Evolutionary conservation across 495 filamentous ascomycete genomes (phyloP).

Genomic region (Talaromyces proteolyticus): DNA sequence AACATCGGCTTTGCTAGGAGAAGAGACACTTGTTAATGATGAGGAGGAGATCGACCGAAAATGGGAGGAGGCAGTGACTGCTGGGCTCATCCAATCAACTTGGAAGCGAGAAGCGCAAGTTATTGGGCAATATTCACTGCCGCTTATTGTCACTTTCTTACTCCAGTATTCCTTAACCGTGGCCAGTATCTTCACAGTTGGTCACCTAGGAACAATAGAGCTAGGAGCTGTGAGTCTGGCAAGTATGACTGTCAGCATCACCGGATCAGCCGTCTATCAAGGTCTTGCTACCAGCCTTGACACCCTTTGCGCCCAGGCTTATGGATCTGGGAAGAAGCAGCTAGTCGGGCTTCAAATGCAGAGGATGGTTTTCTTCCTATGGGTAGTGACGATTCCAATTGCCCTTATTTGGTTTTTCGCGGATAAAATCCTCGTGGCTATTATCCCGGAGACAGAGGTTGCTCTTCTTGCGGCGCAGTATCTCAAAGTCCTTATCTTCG

Average conservation of each 20-base stretch:
- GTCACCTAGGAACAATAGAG: constrained; percentile 58
- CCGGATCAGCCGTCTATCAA: constrained; percentile 66
- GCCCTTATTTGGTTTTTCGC: constrained; percentile 57
- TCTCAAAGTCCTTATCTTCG: constrained; percentile 58
- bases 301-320: constrained; percentile 72
- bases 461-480: constrained; percentile 61
- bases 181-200: constrained; percentile 62
- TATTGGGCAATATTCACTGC: constrained; percentile 54
- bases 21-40: constrained; percentile 27
- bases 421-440: constrained; percentile 49
- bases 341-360: constrained; percentile 69
- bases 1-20: constrained; percentile 44
- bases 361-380: constrained; percentile 62
- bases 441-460: constrained; percentile 62
- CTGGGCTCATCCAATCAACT: constrained; percentile 71
- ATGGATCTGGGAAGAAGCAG: constrained; percentile 62
- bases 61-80: constrained; percentile 75
- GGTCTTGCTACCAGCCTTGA: constrained; percentile 69
- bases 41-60: constrained; percentile 45
- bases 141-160: constrained; percentile 65
- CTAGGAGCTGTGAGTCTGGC: constrained; percentile 61
- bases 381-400: constrained; percentile 59
- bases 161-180: constrained; percentile 71
- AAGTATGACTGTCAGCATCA: constrained; percentile 67
- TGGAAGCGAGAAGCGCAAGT: constrained; percentile 78